Evolutionary conservation across 805 yeast genomes (phyloP), one percentile per base, ranked within the genome.

Genomic region (Candida ficus): DNA sequence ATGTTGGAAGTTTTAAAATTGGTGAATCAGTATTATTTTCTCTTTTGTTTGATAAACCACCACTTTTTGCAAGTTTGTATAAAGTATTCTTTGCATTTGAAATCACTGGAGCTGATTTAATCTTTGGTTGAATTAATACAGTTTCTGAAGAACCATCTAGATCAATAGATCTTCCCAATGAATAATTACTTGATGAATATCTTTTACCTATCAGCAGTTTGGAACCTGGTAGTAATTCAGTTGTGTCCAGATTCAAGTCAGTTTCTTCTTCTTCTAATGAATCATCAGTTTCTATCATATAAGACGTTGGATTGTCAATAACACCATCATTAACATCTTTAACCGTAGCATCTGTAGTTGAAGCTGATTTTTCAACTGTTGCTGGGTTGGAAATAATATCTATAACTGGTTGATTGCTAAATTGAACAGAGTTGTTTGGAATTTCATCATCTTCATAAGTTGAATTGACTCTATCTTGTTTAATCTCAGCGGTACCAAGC

Each of bases 301-400:
- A 40, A 2, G 40, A 35, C 2, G 47, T 46, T 13, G 47, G 43
- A 22, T 39, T 38, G 17, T 36, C 46, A 19, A 45, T 29, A 2
- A 30, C 28, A 5, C 14, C 35, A 11, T 2, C 26, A 7, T 31
- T 36, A 17, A 21, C 31, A 26, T 36, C 37, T 4, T 26, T 26
- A 13, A 26, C 28, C 5, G 28, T 26, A 26, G 5, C 12, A 12
- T 12, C n/a, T 26, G 28, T n/a, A 13, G 28, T 13, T 26, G n/a
- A 26, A 26, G 16, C n/a, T 14, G 36, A 32, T 4, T 11, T 8
- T n/a, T 32, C 14, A 4, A 21, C 19, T n/a, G 22, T 37, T 14
- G 20, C 37, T 23, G 35, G 33, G 10, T 29, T 29, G 9, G 31
- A 34, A 4, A 23, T 30, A 13, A 26, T 21, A 19, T 32, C 17